Evolutionary conservation across 306 rosid species (phyloP), one percentile per base, ranked within the genome.

Genomic region (Alnus glutinosa): DNA sequence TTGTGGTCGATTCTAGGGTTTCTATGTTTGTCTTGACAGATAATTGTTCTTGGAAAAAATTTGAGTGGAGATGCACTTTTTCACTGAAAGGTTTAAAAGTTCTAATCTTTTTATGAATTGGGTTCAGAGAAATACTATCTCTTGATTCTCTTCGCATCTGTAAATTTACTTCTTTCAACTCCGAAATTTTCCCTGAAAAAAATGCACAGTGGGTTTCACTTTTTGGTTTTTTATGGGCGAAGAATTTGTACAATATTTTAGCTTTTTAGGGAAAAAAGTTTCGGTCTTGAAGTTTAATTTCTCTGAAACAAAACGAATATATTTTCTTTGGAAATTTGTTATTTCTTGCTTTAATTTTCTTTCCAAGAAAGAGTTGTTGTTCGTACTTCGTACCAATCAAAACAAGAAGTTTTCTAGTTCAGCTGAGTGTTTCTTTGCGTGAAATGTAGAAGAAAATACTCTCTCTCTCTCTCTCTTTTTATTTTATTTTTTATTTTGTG

Each of bases 51-150:
- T n/a, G 4, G 50, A 11, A 11, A 66, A 18, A 10, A 10, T 49
- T 9, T 49, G 14, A 49, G 52, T 9, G 52, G 52, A 49, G 52
- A 39, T 16, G 2, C 18, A 18, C 12, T 16, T 3, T 18, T 67
- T 39, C 51, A 18, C 50, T 42, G 15, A 15, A 39, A 51, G 50
- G 50, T 67, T 67, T 42, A 67, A 44, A 67, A 39, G 15, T 42
- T 67, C 13, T 67, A 39, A 16, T 67, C 37, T 66, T 37, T 66
- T 66, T 67, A 9, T 67, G 49, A 67, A 42, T n/a, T 67, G 72
- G 15, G 50, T 67, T 18, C 50, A 42, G 30, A 7, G 51, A 67
- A 42, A 39, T 51, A 15, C 18, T 42, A 8, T n/a, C 13, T 39
- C 28, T 23, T 23, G 28, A 23, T 23, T 23, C 28, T 23, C 4